Evolutionary conservation across 768 basidiomycete species (phyloP).

Genomic region (Hemileccinum impolitum): DNA sequence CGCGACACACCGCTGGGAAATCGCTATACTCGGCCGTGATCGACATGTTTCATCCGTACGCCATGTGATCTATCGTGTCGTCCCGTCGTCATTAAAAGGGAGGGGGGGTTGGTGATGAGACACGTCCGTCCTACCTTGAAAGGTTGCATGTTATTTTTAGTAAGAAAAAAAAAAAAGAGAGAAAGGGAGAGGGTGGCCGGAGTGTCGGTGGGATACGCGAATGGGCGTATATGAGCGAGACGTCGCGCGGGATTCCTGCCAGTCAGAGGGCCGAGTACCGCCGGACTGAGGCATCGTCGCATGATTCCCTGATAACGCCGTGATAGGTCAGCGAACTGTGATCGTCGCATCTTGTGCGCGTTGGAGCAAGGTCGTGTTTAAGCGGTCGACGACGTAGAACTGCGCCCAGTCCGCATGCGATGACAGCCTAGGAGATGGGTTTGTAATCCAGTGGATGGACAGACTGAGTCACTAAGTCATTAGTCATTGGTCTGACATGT

Average conservation of each 20-base stretch:
- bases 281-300: slow-evolving; percentile 44
- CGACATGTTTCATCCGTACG: slow-evolving; percentile 49
- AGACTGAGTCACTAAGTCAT: too few relatives aligned
- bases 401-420: slow-evolving; percentile 50
- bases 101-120: too few relatives aligned
- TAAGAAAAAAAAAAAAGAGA: background rate
- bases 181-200: background rate
- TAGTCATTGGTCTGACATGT: slow-evolving; percentile 50
- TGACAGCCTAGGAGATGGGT: slow-evolving; percentile 39
- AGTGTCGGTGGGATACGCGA: background rate
- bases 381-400: slow-evolving; percentile 39
- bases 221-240: background rate
- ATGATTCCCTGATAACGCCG: slow-evolving; percentile 48
- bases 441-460: background rate
- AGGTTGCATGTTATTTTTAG: slow-evolving; percentile 11
- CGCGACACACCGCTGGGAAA: slow-evolving; percentile 35
- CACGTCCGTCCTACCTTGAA: slow-evolving; percentile 28
- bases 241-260: slow-evolving; percentile 41
- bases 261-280: slow-evolving; percentile 34
- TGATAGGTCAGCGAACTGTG: slow-evolving; percentile 33
- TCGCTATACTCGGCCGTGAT: slow-evolving; percentile 41
- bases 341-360: slow-evolving; percentile 54
- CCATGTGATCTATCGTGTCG: slow-evolving; percentile 25
- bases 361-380: slow-evolving; percentile 36
- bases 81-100: background rate